Evolutionary conservation across 768 basidiomycete species (phyloP).

Genomic region (Phlegmacium glaucopus): DNA sequence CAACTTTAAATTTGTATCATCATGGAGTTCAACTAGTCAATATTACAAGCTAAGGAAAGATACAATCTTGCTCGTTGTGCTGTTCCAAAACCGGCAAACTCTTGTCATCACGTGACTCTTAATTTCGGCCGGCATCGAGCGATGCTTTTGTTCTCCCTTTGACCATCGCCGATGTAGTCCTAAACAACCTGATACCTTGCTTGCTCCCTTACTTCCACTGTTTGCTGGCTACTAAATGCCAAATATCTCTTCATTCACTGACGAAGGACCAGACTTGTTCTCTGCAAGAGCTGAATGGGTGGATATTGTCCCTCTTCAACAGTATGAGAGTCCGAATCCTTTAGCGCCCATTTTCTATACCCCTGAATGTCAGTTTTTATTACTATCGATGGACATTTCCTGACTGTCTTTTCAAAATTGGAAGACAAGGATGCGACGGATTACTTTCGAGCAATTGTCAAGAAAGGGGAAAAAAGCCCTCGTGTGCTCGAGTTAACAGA

Average conservation of each 20-base stretch:
- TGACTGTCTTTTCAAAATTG: not conserved
- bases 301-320: constrained; percentile 76
- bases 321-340: constrained; percentile 75
- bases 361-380: constrained; percentile 65
- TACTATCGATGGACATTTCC: no score
- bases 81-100: no score
- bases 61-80: no score
- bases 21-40: no score
- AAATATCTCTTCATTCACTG: constrained; percentile 4
- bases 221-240: not conserved
- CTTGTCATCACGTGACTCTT: no score
- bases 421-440: constrained; percentile 91
- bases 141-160: no score
- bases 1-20: no score
- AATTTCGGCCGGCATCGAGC: no score
- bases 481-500: constrained; percentile 88
- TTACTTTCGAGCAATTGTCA: constrained; percentile 86
- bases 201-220: no score
- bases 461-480: constrained; percentile 70
- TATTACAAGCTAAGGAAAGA: no score
- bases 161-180: no score
- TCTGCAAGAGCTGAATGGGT: constrained; percentile 70
- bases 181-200: no score
- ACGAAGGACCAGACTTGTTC: constrained; percentile 36
- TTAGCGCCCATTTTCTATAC: constrained; percentile 93